These are phyloP conservation scores for Rubroshorea leprosula DNA, from an alignment of 345 rosid genomes.

Conservation along the genomic window DNA sequence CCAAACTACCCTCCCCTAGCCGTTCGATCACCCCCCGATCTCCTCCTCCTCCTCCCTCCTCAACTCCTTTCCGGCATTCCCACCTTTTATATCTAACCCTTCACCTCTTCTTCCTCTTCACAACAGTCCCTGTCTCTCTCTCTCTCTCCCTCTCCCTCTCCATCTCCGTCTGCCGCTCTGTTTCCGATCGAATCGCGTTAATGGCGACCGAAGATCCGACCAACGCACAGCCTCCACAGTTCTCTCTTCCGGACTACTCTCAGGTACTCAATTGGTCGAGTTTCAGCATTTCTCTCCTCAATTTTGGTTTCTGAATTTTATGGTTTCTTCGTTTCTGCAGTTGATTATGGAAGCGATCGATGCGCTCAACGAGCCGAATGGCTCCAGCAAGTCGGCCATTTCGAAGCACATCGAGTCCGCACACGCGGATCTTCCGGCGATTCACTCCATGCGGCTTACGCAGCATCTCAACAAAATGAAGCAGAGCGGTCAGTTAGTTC, in stretches of 20 bases:
- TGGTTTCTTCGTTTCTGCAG: conserved; percentile 21
- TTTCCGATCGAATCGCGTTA: too few relatives aligned
- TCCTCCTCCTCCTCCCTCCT: not conserved
- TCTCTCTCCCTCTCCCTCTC: not conserved
- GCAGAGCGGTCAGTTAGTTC: conserved; percentile 42
- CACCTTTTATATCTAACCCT: conserved; percentile 2
- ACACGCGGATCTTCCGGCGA: conserved; percentile 40
- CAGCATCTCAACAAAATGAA: conserved; percentile 63
- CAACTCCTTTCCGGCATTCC: not conserved
- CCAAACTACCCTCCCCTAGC: conserved; percentile 7
- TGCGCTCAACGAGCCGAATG: conserved; percentile 36
- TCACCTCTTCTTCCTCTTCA: conserved; percentile 1
- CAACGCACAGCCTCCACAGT: not conserved
- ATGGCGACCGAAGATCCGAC: conserved; percentile 25
- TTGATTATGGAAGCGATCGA: conserved; percentile 72
- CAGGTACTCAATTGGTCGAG: conserved; percentile 18
- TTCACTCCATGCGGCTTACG: conserved; percentile 44
- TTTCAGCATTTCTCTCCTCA: not conserved
- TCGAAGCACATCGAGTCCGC: conserved; percentile 48
- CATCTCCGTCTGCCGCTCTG: not conserved
- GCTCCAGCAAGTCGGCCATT: conserved; percentile 56
- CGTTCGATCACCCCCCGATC: conserved; percentile 25
- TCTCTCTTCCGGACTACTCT: conserved; percentile 31
- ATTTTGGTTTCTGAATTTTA: not conserved
- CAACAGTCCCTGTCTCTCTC: not conserved